These are phyloP conservation scores for Xylaria sp. DNA, from an alignment of 495 filamentous ascomycete genomes.

Conservation along the genomic window DNA sequence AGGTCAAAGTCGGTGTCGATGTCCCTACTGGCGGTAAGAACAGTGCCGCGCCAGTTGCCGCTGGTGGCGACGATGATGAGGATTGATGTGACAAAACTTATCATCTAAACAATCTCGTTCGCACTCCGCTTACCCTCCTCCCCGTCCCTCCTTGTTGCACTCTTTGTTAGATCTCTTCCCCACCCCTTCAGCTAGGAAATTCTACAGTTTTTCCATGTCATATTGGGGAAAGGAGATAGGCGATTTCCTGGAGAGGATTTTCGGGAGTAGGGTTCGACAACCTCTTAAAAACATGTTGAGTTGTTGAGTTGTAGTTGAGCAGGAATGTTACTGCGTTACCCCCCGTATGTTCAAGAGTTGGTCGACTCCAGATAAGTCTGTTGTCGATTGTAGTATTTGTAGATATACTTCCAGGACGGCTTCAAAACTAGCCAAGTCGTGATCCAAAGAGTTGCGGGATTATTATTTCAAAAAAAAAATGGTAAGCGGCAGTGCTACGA, in stretches of 20 bases:
- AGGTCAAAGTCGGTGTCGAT: conserved; percentile 34
- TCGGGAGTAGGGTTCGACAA: neutral
- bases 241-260: neutral
- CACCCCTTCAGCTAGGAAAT: conserved; percentile 14
- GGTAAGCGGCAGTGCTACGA: neutral
- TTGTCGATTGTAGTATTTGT: neutral
- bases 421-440: neutral
- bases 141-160: conserved; percentile 2
- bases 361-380: neutral
- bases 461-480: neutral
- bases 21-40: conserved; percentile 44
- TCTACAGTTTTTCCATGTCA: conserved; percentile 4
- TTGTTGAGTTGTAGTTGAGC: conserved; percentile 1
- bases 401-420: neutral
- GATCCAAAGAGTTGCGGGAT: neutral
- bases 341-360: neutral
- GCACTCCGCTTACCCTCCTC: neutral
- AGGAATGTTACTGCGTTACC: neutral
- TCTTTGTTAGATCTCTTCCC: neutral
- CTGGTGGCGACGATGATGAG: conserved; percentile 44
- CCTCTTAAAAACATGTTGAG: neutral
- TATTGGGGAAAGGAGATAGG: neutral
- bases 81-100: conserved; percentile 33
- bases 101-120: neutral
- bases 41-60: conserved; percentile 41